Evolutionary conservation across 1,139 yeast genomes (phyloP), one percentile per base, ranked within the genome.

Genomic region (Eremothecium sinecaudum): DNA sequence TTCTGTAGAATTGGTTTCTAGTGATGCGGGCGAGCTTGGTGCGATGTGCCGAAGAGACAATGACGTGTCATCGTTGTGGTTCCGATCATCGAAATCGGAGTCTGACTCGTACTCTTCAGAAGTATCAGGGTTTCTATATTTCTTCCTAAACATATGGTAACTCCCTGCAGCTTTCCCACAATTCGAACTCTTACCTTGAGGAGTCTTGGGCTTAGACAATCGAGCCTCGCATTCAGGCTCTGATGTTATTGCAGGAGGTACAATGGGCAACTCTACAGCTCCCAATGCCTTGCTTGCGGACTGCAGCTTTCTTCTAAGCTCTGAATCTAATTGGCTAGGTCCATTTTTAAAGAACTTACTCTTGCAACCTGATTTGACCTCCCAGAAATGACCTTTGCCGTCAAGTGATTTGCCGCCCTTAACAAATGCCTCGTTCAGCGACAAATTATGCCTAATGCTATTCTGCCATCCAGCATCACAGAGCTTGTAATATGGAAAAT

Each of bases 341-440:
- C 50, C 56, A 24, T 51, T 74, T 52, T 77, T 81, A 50, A 82
- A 67, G 51, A 90, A 90, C 56, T 79, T 84, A 44, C 74, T 74
- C 58, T 87, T 96, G 51, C 69, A 74, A 3, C 94, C 95, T 15
- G 73, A 66, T 42, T 79, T 86, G 36, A 90, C 83, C 48, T 82
- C 76, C 98, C 98, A 92, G 59, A 80, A 90, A 61, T 87, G 94
- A 21, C 98, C 98, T 62, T 90, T 90, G 5, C 97, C 97, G 58
- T 83, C 94, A 48, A 82, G 80, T 11, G 95, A 87, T 54, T 90
- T 80, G 46, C 83, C 94, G 24, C 93, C 84, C 60, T 90, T 90
- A 37, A 79, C 71, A 49, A 84, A 84, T 1, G 94, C 94, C 55
- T 83, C 84, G 60, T 83, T 84, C 45, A 84, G 65, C 17, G 92